Base-by-base conservation (phyloP, 345 rosid species). In the Brassica carinata region DNA sequence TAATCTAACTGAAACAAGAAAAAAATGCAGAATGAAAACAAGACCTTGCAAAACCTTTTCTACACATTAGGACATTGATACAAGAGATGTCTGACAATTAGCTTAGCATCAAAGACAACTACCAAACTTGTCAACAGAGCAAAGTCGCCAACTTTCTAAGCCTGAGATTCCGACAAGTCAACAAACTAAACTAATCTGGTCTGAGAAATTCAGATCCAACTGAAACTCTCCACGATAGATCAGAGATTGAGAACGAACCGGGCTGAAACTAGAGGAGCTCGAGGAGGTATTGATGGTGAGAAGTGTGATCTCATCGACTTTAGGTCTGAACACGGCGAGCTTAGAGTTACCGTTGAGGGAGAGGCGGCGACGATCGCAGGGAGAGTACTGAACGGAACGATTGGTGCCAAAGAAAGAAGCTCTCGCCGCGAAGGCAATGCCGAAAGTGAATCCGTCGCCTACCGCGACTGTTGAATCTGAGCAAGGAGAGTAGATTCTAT, bases 251-350 rank as follows among this genome's bases (percentile, higher is more conserved):
- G 61, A 36, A 61, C 88, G 73, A 75, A 91, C 96, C 86, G 89
- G 93, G 23, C 77, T 78, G 84, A 85, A 88, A 62, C 85, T 78
- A 43, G 97, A 87, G 78, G 94, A 74, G 5, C 68, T 40, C 15
- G 78, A 68, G 8, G 77, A 74, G 72, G 92, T 76, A 58, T 93
- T 96, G 86, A 96, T 86, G 31, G 99, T 91, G 68, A 96, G 97
- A 69, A 96, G 98, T 19, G 98, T 90, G 89, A 96, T 93, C 94
- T 96, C 99, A n/a, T 96, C 99, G 33, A 96, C 94, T 86, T 96
- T 93, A 45, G 99, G 99, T 77, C 98, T 84, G 69, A 93, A 96
- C 2, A 90, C 79, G 26, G 98, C 87, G 88, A 93, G 79, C 87
- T 89, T 92, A 18, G 97, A 80, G 71, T 63, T 83, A 4, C 87